Evolutionary conservation across 2,329 filamentous ascomycete genomes (phyloP), one percentile per base, ranked within the genome.

Genomic region (Sporothrix luriei): DNA sequence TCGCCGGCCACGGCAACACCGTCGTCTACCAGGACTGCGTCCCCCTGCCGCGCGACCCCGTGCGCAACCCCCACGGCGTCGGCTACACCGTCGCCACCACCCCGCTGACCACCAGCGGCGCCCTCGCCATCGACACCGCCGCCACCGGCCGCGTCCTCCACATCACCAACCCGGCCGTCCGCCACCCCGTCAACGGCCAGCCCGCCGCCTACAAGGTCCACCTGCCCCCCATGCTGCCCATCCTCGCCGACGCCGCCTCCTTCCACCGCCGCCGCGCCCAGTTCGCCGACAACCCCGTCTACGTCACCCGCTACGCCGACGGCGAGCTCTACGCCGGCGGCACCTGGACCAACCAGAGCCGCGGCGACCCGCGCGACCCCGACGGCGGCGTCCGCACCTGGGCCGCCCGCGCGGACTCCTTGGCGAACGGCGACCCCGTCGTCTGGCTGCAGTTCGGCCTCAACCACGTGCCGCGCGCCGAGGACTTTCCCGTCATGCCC

Each of bases 401-500:
- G 78, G 77, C 78, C 0, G 69, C 70, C 0, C 69, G 78, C 76
- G 80, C 85, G 16, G 80, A 81, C 2, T 78, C 77, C 0, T 77
- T 82, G 76, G 54, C 57, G 10, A 38, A 5, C 9, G 76, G 74
- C 74, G 75, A 76, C 76, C 81, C 84, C 2, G 84, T 88, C 1
- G 78, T 88, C 4, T 88, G 85, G 84, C 82, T 87, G 21, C 84
- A 85, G 3, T 84, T 84, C 74, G 81, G 88, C 21, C 84, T 89
- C 33, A 90, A 89, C 46, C 88, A 91, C 73, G 86, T 89, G 29
- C 87, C 88, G 0, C 81, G 88, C 0, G 83, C 86, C 13, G 88
- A 91, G 73, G 88, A 91, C 74, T 91, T 89, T 80, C 88, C 88
- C 0, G 86, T 90, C 4, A 91, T 91, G 89, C 89, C 88, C 0